Conservation (phyloP, 2,329 filamentous ascomycete genomes). For the Exophiala lecanii-corni region DNA sequence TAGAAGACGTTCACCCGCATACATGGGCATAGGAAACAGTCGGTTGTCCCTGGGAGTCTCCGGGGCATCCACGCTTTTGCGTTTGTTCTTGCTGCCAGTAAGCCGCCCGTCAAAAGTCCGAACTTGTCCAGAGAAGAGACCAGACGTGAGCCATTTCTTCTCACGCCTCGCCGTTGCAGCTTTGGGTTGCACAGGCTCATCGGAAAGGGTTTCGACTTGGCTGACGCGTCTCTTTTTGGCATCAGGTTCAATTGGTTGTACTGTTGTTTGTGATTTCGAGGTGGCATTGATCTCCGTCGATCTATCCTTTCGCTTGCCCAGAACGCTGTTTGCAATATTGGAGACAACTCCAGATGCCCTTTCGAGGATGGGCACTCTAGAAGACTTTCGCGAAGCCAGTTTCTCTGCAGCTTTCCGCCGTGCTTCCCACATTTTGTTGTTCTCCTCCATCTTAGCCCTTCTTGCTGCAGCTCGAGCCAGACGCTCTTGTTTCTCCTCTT, state of each 20-base stretch:
- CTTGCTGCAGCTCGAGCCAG: conserved; percentile 30
- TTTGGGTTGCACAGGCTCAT: conserved; percentile 9
- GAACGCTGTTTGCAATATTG: conserved; percentile 42
- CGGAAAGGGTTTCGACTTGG: conserved; percentile 9
- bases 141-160: conserved; percentile 77
- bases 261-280: conserved; percentile 49
- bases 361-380: conserved; percentile 40
- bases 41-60: conserved; percentile 45
- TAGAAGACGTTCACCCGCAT: conserved; percentile 66
- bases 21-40: conserved; percentile 71
- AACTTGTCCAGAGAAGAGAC: conserved; percentile 81
- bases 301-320: conserved; percentile 55
- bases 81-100: conserved; percentile 45
- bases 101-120: conserved; percentile 43
- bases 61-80: conserved; percentile 40
- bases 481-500: conserved; percentile 29
- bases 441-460: conserved; percentile 24
- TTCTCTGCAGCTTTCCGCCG: conserved; percentile 27
- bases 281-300: conserved; percentile 55
- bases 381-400: conserved; percentile 37
- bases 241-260: conserved; percentile 29
- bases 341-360: conserved; percentile 42
- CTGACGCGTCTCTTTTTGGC: conserved; percentile 42
- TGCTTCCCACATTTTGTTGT: conserved; percentile 24
- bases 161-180: conserved; percentile 42